A percentile compares a stretch with the other conserved stretches of the same genome.
Conservation (phyloP, 345 rosid species). For the Euphorbia lathyris region DNA sequence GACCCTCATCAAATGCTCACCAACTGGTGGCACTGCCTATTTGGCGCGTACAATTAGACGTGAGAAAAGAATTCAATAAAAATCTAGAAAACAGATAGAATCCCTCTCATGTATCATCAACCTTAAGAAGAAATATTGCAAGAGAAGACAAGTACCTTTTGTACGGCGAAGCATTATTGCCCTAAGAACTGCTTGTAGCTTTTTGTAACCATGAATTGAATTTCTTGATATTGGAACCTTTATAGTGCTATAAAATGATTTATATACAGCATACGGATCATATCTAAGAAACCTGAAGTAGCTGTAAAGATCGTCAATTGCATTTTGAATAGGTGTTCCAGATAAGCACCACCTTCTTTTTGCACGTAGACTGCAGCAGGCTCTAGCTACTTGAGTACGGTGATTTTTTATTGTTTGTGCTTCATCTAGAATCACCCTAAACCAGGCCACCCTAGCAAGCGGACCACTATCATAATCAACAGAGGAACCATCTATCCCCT, state of each 20-base stretch:
- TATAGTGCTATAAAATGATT: slow-evolving; percentile 56
- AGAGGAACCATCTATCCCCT: slow-evolving; percentile 48
- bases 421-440: slow-evolving; percentile 87
- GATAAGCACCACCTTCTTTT: slow-evolving; percentile 97
- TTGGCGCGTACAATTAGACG: background rate
- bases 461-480: slow-evolving; percentile 64
- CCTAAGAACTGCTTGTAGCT: slow-evolving; percentile 82
- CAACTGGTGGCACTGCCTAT: background rate
- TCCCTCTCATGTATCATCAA: background rate
- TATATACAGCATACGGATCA: slow-evolving; percentile 74
- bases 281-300: slow-evolving; percentile 91
- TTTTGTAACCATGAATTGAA: slow-evolving; percentile 76
- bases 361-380: slow-evolving; percentile 94
- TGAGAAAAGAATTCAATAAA: background rate
- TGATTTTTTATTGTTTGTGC: slow-evolving; percentile 99
- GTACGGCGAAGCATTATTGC: slow-evolving; percentile 97
- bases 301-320: slow-evolving; percentile 90
- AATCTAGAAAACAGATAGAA: background rate
- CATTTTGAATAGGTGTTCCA: slow-evolving; percentile 94
- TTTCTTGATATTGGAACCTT: slow-evolving; percentile 72
- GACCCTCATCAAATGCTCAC: background rate
- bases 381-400: slow-evolving; percentile 95
- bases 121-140: slow-evolving; percentile 2
- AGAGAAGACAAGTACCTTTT: slow-evolving; percentile 57
- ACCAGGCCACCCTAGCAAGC: slow-evolving; percentile 79